A percentile compares a stretch with the other conserved stretches of the same genome.
Conservation (phyloP, 495 filamentous ascomycete genomes). For the Chaetomium fimeti region DNA sequence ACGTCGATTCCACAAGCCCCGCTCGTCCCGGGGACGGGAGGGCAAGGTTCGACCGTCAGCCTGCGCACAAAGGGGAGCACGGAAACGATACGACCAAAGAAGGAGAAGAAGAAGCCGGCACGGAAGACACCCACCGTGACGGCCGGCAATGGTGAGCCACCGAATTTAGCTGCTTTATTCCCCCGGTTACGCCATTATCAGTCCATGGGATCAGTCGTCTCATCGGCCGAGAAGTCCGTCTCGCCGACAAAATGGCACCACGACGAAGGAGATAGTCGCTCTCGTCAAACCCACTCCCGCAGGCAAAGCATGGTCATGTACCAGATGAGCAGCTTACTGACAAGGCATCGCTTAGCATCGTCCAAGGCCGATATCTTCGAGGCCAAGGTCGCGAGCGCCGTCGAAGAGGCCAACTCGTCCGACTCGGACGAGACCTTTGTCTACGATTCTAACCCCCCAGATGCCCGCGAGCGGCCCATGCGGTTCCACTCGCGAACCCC, state of each 20-base stretch:
- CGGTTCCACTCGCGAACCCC: conserved; percentile 93
- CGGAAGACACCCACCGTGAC: conserved; percentile 72
- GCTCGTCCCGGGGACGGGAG: conserved; percentile 63
- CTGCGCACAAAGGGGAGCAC: conserved; percentile 82
- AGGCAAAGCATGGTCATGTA: conserved; percentile 34
- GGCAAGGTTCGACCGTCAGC: conserved; percentile 66
- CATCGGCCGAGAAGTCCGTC: conserved; percentile 29
- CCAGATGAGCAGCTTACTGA: conserved; percentile 54
- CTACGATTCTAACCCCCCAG: conserved; percentile 96
- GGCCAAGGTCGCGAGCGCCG: conserved; percentile 89
- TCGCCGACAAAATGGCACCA: conserved; percentile 41
- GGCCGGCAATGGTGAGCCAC: conserved; percentile 67
- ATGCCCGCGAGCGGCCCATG: conserved; percentile 69
- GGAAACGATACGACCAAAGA: conserved; percentile 93
- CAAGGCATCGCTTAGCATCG: conserved; percentile 61
- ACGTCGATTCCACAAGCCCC: conserved; percentile 88
- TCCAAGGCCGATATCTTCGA: conserved; percentile 99
- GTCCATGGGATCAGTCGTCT: conserved; percentile 40
- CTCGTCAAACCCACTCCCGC: conserved; percentile 23
- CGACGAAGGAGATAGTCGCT: conserved; percentile 30
- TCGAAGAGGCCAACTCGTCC: conserved; percentile 87
- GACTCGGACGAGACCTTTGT: conserved; percentile 97
- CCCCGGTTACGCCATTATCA: conserved; percentile 37
- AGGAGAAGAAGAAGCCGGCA: conserved; percentile 75
- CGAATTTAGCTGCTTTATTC: conserved; percentile 27